Evolutionary conservation across 345 rosid genomes (phyloP).

Genomic region (Ceriops zippeliana): DNA sequence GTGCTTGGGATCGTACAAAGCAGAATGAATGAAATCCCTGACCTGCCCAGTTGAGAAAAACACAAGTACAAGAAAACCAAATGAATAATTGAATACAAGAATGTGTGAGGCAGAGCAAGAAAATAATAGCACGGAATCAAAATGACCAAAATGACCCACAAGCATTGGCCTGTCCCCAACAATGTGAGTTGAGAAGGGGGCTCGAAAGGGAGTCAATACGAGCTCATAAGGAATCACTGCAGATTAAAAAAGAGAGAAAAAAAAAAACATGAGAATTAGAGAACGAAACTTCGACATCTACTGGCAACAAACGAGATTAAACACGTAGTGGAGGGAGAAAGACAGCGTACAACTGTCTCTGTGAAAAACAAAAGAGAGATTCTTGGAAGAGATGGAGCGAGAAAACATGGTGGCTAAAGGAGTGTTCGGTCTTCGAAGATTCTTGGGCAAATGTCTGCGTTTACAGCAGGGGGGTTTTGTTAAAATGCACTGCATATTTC

Average conservation of each 20-base stretch:
- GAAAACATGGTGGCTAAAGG: constrained; percentile 20
- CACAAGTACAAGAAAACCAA: background rate
- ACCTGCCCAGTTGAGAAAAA: constrained; percentile 39
- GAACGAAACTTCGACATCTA: background rate
- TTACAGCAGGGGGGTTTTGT: background rate
- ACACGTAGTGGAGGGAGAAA: background rate
- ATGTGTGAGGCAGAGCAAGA: background rate
- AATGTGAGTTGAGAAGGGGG: constrained; percentile 56
- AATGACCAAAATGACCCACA: constrained; percentile 44
- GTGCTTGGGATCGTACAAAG: constrained; percentile 68
- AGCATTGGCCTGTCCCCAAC: constrained; percentile 68
- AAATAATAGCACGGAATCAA: background rate
- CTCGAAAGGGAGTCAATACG: constrained; percentile 29
- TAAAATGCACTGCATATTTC: too few relatives aligned
- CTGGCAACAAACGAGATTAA: background rate
- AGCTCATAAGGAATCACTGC: constrained; percentile 38
- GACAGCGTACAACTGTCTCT: constrained; percentile 22
- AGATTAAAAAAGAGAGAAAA: background rate
- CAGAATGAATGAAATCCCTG: constrained; percentile 76
- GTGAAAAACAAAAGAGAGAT: constrained; percentile 20
- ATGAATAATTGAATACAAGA: constrained; percentile 3
- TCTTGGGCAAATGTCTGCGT: too few relatives aligned
- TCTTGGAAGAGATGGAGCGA: constrained; percentile 17
- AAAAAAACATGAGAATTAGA: background rate
- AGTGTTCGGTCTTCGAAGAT: background rate